Base-by-base conservation (phyloP, 2,329 filamentous ascomycete genomes). In the Microcera coccophila region DNA sequence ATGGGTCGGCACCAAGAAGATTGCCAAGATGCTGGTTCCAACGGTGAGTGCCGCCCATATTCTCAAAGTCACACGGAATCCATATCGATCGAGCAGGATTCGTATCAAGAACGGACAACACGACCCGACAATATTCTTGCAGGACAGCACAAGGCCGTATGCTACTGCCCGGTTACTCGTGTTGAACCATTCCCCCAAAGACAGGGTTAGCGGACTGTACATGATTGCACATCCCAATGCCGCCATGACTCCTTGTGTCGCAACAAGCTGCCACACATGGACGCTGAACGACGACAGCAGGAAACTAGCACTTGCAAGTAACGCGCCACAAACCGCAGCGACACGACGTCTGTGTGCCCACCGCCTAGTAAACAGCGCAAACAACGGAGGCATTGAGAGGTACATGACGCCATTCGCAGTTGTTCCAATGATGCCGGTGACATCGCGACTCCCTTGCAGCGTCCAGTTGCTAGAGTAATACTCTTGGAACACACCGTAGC, bases 401-500 rank as follows among this genome's bases (percentile, higher is more conserved):
- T 50, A 53, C 39, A 50, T 50, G 36, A 50, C 44, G 14, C 50
- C 47, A 19, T 49, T 50, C 10, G 42, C 36, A 11, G 48, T 53
- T n/a, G 48, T 53, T 4, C 44, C 50, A 29, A 53, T 45, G n/a
- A 47, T 28, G 12, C 50, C 50, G 11, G 50, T 46, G 5, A 38
- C 28, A 14, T 41, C 26, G n/a, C 38, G 39, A 21, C 28, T 44
- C 21, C 48, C 48, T 16, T 39, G 5, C 5, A 50, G 12, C 4
- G 38, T 29, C 45, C 42, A 48, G 33, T 48, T 41, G 12, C 29
- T 38, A 1, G 38, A 42, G 33, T 44, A 50, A 38, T 50, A 50
- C 22, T 53, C 47, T 17, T 53, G 50, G 41, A 53, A 50, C 9
- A 53, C 41, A n/a, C 47, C 50, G 15, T 48, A 53, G 38, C 39